These are phyloP conservation scores for Tuber indicum DNA, from an alignment of 495 filamentous ascomycete genomes.

Conservation along the genomic window DNA sequence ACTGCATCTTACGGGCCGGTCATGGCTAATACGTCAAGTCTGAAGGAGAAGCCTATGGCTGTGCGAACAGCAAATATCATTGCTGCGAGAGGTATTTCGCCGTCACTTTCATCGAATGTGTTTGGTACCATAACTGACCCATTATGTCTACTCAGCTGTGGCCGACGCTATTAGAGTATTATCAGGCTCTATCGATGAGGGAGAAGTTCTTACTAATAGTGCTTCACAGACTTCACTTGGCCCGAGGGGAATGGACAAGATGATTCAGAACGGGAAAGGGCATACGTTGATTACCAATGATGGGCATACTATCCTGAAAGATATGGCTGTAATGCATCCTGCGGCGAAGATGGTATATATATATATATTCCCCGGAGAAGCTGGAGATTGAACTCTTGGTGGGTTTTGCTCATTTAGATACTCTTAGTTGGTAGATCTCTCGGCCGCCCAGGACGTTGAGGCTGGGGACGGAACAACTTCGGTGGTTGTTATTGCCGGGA, in stretches of 20 bases:
- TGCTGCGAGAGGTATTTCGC: constrained; percentile 73
- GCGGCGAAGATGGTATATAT: constrained; percentile 75
- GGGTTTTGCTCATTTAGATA: constrained; percentile 21
- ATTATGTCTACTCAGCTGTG: constrained; percentile 56
- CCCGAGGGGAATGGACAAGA: constrained; percentile 90
- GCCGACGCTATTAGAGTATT: constrained; percentile 77
- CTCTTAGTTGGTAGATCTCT: constrained; percentile 72
- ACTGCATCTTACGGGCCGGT: constrained; percentile 19
- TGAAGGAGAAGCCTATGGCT: constrained; percentile 94
- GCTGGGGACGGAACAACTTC: constrained; percentile 98
- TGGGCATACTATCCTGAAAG: constrained; percentile 95
- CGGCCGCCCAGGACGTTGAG: constrained; percentile 95
- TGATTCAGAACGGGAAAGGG: constrained; percentile 96
- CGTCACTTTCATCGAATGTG: neutral
- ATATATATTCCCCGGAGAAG: neutral
- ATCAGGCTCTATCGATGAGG: constrained; percentile 51
- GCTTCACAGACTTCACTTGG: constrained; percentile 52
- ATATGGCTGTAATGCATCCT: constrained; percentile 98
- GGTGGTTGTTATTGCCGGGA: constrained; percentile 94
- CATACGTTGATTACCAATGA: constrained; percentile 99
- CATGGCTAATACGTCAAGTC: constrained; percentile 26
- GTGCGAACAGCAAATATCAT: constrained; percentile 93
- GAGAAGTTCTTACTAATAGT: constrained; percentile 43
- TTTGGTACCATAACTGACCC: constrained; percentile 25
- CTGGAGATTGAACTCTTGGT: constrained; percentile 6